phyloP scores from a whole-genome alignment of 1,139 yeast species.

The Nakaseomyces bracarensis region DNA sequence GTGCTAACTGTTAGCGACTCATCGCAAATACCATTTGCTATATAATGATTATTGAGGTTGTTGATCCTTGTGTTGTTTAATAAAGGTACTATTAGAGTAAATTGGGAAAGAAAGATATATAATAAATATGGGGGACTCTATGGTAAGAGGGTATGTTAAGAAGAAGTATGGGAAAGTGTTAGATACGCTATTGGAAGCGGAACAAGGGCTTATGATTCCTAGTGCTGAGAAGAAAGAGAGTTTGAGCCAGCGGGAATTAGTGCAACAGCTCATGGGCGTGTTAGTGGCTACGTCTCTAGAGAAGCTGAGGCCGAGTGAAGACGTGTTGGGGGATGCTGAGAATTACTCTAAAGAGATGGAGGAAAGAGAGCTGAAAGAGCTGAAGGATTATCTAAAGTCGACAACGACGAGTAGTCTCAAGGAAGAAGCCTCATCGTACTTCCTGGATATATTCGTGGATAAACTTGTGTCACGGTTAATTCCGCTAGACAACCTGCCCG shows the following conservation, averaged over 20 bases:
- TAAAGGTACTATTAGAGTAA: no score
- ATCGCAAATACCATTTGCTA: no score
- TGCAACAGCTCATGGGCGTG: constrained; percentile 54
- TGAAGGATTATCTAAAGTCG: constrained; percentile 8
- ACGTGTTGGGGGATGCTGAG: constrained; percentile 8
- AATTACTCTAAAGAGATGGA: constrained; percentile 12
- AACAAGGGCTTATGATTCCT: constrained; percentile 11
- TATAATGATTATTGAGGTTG: no score
- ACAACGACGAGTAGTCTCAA: constrained; percentile 2
- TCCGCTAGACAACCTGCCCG: constrained; percentile 39
- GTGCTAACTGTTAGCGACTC: no score
- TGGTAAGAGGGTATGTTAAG: constrained; percentile 15
- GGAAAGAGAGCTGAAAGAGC: constrained; percentile 9
- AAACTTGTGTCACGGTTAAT: constrained; percentile 42
- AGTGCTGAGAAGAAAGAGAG: constrained; percentile 11
- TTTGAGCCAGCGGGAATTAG: constrained; percentile 34
- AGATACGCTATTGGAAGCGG: constrained; percentile 21
- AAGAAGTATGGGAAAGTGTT: constrained; percentile 24
- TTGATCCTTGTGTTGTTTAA: no score
- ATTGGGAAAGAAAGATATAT: no score
- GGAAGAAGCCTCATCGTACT: constrained; percentile 24
- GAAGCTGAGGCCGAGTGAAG: constrained; percentile 26
- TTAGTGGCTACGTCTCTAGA: constrained; percentile 49
- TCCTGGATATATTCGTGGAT: constrained; percentile 51
- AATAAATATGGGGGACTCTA: constrained; percentile 1